These are phyloP conservation scores for Schizochytrium sp. DNA, from an alignment of 108 stramenopile genomes.

Conservation along the genomic window DNA sequence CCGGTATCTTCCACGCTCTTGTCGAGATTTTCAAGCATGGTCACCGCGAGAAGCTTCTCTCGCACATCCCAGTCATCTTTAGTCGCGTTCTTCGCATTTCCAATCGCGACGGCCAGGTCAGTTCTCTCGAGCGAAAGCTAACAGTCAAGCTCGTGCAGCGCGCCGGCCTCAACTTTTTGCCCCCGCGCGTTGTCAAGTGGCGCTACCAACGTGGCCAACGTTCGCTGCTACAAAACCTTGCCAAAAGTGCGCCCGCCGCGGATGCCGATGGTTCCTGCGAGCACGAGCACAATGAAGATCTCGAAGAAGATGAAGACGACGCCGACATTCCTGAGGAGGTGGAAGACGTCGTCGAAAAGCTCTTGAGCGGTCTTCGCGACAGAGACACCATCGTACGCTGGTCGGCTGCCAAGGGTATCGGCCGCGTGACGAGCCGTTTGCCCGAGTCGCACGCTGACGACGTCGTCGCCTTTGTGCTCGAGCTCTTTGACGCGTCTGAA, in stretches of 20 bases:
- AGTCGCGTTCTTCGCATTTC: background rate
- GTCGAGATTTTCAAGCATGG: slow-evolving; percentile 59
- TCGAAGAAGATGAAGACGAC: slow-evolving; percentile 36
- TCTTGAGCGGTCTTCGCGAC: slow-evolving; percentile 66
- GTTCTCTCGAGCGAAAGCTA: slow-evolving; percentile 60
- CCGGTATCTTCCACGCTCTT: slow-evolving; percentile 73
- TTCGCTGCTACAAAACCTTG: slow-evolving; percentile 66
- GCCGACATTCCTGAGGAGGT: slow-evolving; percentile 73
- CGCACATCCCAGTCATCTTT: background rate
- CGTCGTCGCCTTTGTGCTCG: slow-evolving; percentile 80
- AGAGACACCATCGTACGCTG: slow-evolving; percentile 90
- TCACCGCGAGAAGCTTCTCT: slow-evolving; percentile 20
- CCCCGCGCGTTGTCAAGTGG: slow-evolving; percentile 82
- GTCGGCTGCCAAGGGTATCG: slow-evolving; percentile 95
- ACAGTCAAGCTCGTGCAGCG: slow-evolving; percentile 85
- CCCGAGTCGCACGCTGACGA: slow-evolving; percentile 81
- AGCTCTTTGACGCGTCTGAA: slow-evolving; percentile 54
- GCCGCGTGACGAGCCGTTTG: slow-evolving; percentile 81
- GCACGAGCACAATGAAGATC: background rate
- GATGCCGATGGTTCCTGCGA: background rate
- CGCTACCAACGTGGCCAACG: slow-evolving; percentile 80
- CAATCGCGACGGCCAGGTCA: background rate
- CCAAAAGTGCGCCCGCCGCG: background rate
- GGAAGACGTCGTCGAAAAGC: slow-evolving; percentile 85
- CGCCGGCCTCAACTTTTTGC: slow-evolving; percentile 71